Conservation (phyloP, 2,329 filamentous ascomycete genomes). For the Pestalotiopsis sp. region DNA sequence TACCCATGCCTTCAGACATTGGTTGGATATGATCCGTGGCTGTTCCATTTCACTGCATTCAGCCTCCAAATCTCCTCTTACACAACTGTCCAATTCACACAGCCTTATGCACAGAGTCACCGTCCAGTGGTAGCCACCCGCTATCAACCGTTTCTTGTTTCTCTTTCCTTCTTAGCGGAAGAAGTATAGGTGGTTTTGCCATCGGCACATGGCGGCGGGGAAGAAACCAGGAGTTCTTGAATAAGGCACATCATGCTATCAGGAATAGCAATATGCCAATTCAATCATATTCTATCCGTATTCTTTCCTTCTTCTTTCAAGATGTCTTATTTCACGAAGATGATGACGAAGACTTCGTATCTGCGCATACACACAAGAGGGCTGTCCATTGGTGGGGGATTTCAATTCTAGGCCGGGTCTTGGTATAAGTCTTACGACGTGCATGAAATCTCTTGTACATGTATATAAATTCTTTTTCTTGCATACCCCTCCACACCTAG, state of each 20-base stretch:
- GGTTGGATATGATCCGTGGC: neutral
- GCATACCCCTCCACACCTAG: neutral
- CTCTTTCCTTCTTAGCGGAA: neutral
- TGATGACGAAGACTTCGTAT: neutral
- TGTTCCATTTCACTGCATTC: neutral
- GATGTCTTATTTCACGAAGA: neutral
- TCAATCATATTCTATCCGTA: neutral
- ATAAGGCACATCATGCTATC: neutral
- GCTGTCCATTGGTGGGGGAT: neutral
- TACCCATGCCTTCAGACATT: neutral
- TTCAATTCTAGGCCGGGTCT: neutral
- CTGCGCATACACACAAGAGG: neutral
- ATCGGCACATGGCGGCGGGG: neutral
- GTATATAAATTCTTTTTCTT: neutral
- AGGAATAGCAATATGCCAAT: neutral
- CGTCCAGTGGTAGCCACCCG: neutral
- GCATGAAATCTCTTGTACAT: neutral
- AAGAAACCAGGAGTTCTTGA: neutral
- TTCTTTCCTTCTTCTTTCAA: neutral
- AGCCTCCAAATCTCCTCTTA: neutral
- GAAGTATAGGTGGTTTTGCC: neutral
- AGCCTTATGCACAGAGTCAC: neutral
- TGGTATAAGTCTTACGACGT: neutral
- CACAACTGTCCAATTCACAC: neutral
- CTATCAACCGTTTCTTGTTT: neutral